Percentiles rank a stretch among this genome's conserved stretches.
These are phyloP conservation scores for Trichoderma aggressivum DNA, from an alignment of 2,329 filamentous ascomycete genomes.

Conservation along the genomic window DNA sequence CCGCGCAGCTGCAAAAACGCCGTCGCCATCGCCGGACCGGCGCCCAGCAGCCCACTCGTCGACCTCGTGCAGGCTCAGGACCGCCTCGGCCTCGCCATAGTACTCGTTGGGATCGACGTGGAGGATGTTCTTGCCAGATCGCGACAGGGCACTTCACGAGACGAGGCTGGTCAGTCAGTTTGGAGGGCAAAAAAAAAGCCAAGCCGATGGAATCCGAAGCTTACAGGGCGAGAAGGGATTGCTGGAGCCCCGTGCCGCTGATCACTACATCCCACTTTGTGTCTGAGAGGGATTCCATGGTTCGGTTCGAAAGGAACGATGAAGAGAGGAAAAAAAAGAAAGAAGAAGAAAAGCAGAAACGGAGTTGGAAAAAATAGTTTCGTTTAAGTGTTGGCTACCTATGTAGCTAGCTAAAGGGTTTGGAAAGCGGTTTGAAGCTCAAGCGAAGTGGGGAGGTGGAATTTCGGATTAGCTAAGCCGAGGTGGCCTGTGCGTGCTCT, in stretches of 20 bases:
- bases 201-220: slow-evolving; percentile 36
- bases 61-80: slow-evolving; percentile 77
- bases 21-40: slow-evolving; percentile 24
- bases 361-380: slow-evolving; percentile 14
- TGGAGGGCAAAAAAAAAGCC: slow-evolving; percentile 28
- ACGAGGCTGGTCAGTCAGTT: slow-evolving; percentile 33
- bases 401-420: not conserved
- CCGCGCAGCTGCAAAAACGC: slow-evolving; percentile 29
- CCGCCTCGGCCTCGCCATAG: slow-evolving; percentile 84
- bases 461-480: slow-evolving; percentile 4
- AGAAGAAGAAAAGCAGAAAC: slow-evolving; percentile 20
- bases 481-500: slow-evolving; percentile 25
- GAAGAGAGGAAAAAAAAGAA: slow-evolving; percentile 20
- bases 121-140: slow-evolving; percentile 85
- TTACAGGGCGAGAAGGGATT: slow-evolving; percentile 78
- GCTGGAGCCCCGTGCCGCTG: slow-evolving; percentile 71
- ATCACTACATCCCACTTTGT: slow-evolving; percentile 78
- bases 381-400: not conserved
- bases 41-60: slow-evolving; percentile 64
- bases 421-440: not conserved
- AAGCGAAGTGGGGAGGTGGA: slow-evolving; percentile 24
- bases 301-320: slow-evolving; percentile 22
- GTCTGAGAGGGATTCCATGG: slow-evolving; percentile 72
- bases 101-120: slow-evolving; percentile 85
- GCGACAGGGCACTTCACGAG: slow-evolving; percentile 75